phyloP scores from a whole-genome alignment of 768 basidiomycete species.

The Flagelloscypha sp. region DNA sequence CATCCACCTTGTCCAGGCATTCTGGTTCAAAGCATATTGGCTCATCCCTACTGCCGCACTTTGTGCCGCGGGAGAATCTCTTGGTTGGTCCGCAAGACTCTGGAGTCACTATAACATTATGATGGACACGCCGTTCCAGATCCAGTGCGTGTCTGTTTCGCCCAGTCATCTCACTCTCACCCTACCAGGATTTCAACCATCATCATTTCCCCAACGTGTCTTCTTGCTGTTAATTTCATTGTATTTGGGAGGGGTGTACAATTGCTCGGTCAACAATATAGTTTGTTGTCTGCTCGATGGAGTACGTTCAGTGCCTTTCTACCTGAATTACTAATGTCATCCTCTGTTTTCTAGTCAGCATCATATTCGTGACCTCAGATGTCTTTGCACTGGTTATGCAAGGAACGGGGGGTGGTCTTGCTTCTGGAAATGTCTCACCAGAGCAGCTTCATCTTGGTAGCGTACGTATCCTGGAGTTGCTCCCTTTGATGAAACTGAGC shows the following conservation, averaged over 20 bases:
- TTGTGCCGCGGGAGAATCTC: too few species aligned
- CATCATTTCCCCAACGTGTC: slow-evolving; percentile 36
- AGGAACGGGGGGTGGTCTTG: slow-evolving; percentile 34
- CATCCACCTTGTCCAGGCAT: not conserved
- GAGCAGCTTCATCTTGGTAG: too few species aligned
- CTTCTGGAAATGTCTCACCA: slow-evolving; percentile 15
- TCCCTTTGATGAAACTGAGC: too few species aligned
- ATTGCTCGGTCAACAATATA: slow-evolving; percentile 25
- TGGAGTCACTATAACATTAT: slow-evolving; percentile 7
- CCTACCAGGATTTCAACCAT: slow-evolving; percentile 27
- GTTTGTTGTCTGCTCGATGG: slow-evolving; percentile 21
- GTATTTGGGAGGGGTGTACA: slow-evolving; percentile 32
- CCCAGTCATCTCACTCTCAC: not conserved
- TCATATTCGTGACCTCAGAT: slow-evolving; percentile 27
- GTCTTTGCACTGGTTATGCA: slow-evolving; percentile 36
- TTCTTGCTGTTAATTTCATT: slow-evolving; percentile 38
- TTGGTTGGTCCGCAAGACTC: not conserved
- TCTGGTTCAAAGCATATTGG: slow-evolving; percentile 2
- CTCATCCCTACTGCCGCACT: slow-evolving; percentile 4
- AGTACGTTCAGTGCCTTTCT: slow-evolving; percentile 18
- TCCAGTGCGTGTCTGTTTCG: slow-evolving; percentile 23
- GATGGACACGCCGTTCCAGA: slow-evolving; percentile 25
- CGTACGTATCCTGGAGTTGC: too few species aligned
- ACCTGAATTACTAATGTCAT: not conserved
- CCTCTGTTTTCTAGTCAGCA: slow-evolving; percentile 23